Conservation (phyloP, 352 stramenopile species). For the Aphanomyces cochlioides region DNA sequence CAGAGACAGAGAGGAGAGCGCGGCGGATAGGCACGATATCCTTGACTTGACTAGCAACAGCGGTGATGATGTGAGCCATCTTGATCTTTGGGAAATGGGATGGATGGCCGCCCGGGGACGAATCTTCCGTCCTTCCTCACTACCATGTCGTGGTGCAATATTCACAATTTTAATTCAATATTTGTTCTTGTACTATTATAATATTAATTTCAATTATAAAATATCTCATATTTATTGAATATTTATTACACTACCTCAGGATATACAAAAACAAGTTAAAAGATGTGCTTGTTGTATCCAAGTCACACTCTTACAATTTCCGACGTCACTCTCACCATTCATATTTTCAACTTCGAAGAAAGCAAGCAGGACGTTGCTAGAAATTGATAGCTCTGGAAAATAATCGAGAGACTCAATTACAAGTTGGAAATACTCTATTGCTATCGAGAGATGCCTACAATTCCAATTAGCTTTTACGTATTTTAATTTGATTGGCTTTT, state of each 20-base stretch:
- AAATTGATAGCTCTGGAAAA: too few relatives aligned
- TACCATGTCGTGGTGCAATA: background rate
- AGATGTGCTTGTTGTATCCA: background rate
- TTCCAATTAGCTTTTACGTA: background rate
- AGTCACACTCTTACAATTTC: too few relatives aligned
- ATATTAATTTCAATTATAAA: background rate
- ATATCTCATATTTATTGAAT: background rate
- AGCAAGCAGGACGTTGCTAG: too few relatives aligned
- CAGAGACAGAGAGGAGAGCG: slow-evolving; percentile 97
- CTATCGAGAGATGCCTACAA: too few relatives aligned
- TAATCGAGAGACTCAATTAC: too few relatives aligned
- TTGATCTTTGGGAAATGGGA: background rate
- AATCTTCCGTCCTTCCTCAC: too few relatives aligned
- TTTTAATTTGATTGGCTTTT: background rate
- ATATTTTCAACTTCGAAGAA: too few relatives aligned
- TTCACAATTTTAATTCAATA: background rate
- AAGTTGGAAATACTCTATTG: too few relatives aligned
- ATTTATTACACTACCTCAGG: too few relatives aligned
- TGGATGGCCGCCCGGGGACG: too few relatives aligned
- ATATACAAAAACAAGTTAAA: background rate
- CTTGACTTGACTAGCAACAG: slow-evolving; percentile 25
- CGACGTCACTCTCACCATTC: too few relatives aligned
- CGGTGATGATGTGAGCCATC: slow-evolving; percentile 32
- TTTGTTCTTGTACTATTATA: background rate
- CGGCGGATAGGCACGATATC: slow-evolving; percentile 92